Percentiles rank a stretch among this genome's conserved stretches.
phyloP scores from a whole-genome alignment of 345 rosid genomes.

The Erucastrum elatum region DNA sequence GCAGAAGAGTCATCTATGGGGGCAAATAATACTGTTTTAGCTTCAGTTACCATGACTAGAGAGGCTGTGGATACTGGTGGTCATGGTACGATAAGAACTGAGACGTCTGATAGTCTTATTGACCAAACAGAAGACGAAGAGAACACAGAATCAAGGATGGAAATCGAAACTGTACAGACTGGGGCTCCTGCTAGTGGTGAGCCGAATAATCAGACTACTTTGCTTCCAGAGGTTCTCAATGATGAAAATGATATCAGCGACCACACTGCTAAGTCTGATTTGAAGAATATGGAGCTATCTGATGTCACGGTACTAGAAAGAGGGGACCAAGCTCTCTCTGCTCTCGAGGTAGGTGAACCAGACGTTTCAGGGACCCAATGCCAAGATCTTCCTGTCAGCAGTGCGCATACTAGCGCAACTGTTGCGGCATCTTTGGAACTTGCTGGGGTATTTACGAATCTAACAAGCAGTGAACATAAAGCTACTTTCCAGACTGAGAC shows the following conservation, averaged over 20 bases:
- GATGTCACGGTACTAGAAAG: conserved; percentile 42
- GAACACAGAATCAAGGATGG: conserved; percentile 43
- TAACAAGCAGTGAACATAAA: conserved; percentile 27
- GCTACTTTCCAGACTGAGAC: conserved; percentile 10
- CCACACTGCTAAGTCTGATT: conserved; percentile 29
- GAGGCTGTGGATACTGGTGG: conserved; percentile 26
- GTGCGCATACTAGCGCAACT: not conserved
- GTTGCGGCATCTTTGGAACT: too few species aligned
- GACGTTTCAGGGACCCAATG: conserved; percentile 33
- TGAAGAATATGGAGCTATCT: conserved; percentile 35
- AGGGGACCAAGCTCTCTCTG: conserved; percentile 31
- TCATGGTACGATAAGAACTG: not conserved
- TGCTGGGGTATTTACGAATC: too few species aligned
- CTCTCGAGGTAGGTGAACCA: conserved; percentile 28
- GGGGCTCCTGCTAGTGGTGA: conserved; percentile 30
- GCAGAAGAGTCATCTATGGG: conserved; percentile 42
- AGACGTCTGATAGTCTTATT: not conserved
- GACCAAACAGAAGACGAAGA: conserved; percentile 42
- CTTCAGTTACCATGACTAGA: conserved; percentile 34
- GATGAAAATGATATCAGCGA: conserved; percentile 29
- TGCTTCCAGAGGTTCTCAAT: conserved; percentile 12
- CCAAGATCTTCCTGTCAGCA: conserved; percentile 34
- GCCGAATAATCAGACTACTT: conserved; percentile 37
- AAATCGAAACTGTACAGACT: conserved; percentile 34
- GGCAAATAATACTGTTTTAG: conserved; percentile 38